Base-by-base conservation (phyloP, 2,329 filamentous ascomycete genomes). In the Ceratocystiopsis minuta region DNA sequence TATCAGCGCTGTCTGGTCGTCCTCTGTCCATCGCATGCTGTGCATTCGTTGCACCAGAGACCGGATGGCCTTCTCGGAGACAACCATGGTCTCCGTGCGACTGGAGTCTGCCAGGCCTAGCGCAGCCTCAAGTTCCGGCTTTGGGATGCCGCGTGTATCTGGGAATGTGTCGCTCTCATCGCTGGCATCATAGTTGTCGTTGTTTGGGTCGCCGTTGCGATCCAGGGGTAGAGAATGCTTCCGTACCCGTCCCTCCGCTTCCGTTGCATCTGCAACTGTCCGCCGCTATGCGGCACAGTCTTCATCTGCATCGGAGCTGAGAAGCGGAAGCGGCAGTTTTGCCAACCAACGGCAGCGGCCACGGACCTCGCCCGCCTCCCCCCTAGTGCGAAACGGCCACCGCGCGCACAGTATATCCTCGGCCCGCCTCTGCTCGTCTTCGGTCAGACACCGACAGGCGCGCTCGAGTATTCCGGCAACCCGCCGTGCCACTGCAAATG, bases 231-330 rank as follows among this genome's bases (percentile, higher is more conserved):
- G 14, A 34, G 13, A 28, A 28, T 28, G 14, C 7, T n/a, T 16
- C 33, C 33, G 14, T 34, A 16, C 33, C 33, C 33, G 33, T 4
- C 14, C 14, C 14, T 16, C 14, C 15, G 15, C n/a, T 14, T 6
- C 20, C 24, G 12, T 24, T 4, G 17, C 20, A 3, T 36, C 12
- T 0, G 18, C 20, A 2, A 38, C 33, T 15, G 14, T 34, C 2
- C 34, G 33, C 16, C 16, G 36, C 11, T 46, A 37, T 28, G 45
- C 43, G 18, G 34, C 40, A 16, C 39, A 48, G 40, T 50, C 49
- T 6, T 43, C 42, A 1, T 43, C 35, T 13, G 40, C 41, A 17
- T 44, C 32, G 2, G 42, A 40, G 4, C 10, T 17, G 7, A 48
- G 41, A 11, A 48, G 39, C 2, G 48, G 48, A 16, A 17, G 31